Evolutionary conservation across 2,329 filamentous ascomycete species (phyloP).

Genomic region (Botrytis paeoniae): DNA sequence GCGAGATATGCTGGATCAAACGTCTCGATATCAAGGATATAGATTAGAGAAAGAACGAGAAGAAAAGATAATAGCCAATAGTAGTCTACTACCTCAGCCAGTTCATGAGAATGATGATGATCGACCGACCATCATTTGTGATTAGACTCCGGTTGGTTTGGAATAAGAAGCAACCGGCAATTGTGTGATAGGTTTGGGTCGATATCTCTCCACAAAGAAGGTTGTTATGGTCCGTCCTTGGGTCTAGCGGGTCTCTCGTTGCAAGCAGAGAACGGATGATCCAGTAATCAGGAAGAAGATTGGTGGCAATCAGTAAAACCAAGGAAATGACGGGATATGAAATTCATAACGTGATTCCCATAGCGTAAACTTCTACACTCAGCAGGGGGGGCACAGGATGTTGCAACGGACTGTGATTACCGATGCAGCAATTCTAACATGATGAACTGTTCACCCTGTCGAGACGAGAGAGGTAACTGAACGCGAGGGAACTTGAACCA

Average conservation of each 20-base stretch:
- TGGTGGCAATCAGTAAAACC: slow-evolving; percentile 22
- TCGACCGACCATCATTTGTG: slow-evolving; percentile 12
- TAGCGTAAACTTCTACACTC: slow-evolving; percentile 26
- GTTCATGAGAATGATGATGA: slow-evolving; percentile 1
- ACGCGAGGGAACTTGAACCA: slow-evolving; percentile 8
- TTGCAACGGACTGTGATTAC: slow-evolving; percentile 20
- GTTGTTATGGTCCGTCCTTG: slow-evolving; percentile 24
- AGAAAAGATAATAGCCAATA: slow-evolving; percentile 11
- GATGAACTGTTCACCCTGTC: slow-evolving; percentile 27
- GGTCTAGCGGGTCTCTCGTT: slow-evolving; percentile 24
- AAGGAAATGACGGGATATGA: slow-evolving; percentile 29
- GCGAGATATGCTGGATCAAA: slow-evolving; percentile 11
- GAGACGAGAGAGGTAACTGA: slow-evolving; percentile 21
- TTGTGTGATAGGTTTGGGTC: slow-evolving; percentile 25
- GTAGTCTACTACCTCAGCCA: slow-evolving; percentile 1
- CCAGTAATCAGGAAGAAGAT: slow-evolving; percentile 26
- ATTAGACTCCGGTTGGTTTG: slow-evolving; percentile 28
- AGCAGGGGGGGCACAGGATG: slow-evolving; percentile 25
- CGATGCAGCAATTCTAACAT: slow-evolving; percentile 25
- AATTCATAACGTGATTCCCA: slow-evolving; percentile 36
- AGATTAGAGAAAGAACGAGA: slow-evolving; percentile 20
- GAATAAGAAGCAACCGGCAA: slow-evolving; percentile 25
- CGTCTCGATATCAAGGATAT: slow-evolving; percentile 19
- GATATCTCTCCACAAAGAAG: slow-evolving; percentile 23
- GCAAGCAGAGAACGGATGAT: slow-evolving; percentile 22